Evolutionary conservation across 352 stramenopile genomes (phyloP), one percentile per base, ranked within the genome.

Genomic region (Blastocystis sp.): DNA sequence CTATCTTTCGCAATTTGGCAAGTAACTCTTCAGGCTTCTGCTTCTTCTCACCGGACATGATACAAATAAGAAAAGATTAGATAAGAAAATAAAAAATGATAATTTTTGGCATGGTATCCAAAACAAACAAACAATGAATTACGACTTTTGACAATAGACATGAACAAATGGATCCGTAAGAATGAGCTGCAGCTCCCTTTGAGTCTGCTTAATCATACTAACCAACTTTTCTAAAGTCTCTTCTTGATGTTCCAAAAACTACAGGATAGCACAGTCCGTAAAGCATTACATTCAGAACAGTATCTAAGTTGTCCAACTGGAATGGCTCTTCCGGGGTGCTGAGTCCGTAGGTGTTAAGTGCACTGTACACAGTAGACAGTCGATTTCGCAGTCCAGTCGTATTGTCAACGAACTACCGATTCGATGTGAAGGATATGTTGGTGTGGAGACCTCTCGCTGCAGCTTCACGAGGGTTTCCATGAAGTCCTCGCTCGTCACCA

Each of bases 171-270:
- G 70, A 34, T 81, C 70, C 9, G 26, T 81, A n/a, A 81, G 39
- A 24, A 81, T 81, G 7, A 81, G 6, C 54, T 81, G 39, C 70
- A 81, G 20, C 26, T 81, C 70, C 7, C 20, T 24, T 53, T 81
- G 70, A 5, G 16, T 81, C 34, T 81, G 41, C 70, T 81, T 81
- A n/a, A 81, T 3, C 20, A 81, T 81, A 8, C 7, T 7, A 16
- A 81, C 70, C n/a, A 63, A 66, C 70, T 81, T 81, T 47, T 81
- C 70, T 53, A 81, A n/a, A 5, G 70, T 53, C 1, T 26, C 41
- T 37, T 81, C 70, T 53, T 81, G 70, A 34, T 81, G 63, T 53
- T 81, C 41, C 24, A 81, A 63, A 37, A 81, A 81, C 70, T 81
- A 81, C 34, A 9, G 16, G 7, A 13, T 13, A 64, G 8, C 7